Evolutionary conservation across 306 rosid species (phyloP).

Genomic region (Gynostemma pentaphyllum): DNA sequence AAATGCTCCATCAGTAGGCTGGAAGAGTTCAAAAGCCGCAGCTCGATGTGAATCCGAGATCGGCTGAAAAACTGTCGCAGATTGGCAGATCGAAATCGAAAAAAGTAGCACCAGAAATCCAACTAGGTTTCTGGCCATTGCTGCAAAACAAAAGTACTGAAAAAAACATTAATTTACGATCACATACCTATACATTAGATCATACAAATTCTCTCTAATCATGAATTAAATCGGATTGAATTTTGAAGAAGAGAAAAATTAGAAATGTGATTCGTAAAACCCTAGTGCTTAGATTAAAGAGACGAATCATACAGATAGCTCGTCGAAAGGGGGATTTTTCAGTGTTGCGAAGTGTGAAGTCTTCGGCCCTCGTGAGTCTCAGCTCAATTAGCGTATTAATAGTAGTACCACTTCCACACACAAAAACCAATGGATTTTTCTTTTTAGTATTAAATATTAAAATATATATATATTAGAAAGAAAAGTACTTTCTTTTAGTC

Average conservation of each 20-base stretch:
- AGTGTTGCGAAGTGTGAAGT: no score
- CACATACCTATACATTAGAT: background rate
- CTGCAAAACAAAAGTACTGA: constrained; percentile 25
- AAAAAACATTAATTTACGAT: background rate
- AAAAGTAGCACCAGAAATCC: constrained; percentile 42
- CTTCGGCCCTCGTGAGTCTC: no score
- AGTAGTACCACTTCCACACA: no score
- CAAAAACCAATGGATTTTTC: no score
- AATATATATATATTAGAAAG: no score
- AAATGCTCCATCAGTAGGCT: constrained; percentile 34
- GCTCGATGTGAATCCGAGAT: constrained; percentile 78
- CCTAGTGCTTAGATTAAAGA: background rate
- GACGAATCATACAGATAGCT: background rate
- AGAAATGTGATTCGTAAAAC: background rate
- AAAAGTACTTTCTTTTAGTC: no score
- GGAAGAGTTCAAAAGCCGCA: constrained; percentile 58
- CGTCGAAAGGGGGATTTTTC: no score
- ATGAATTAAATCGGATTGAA: background rate
- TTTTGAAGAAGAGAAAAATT: background rate
- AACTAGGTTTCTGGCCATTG: constrained; percentile 57
- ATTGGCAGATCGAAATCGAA: constrained; percentile 40
- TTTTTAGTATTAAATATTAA: no score
- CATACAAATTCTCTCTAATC: background rate
- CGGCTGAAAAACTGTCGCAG: constrained; percentile 40
- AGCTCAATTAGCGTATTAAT: no score